phyloP scores from a whole-genome alignment of 345 rosid genomes.

The Salix purpurea region DNA sequence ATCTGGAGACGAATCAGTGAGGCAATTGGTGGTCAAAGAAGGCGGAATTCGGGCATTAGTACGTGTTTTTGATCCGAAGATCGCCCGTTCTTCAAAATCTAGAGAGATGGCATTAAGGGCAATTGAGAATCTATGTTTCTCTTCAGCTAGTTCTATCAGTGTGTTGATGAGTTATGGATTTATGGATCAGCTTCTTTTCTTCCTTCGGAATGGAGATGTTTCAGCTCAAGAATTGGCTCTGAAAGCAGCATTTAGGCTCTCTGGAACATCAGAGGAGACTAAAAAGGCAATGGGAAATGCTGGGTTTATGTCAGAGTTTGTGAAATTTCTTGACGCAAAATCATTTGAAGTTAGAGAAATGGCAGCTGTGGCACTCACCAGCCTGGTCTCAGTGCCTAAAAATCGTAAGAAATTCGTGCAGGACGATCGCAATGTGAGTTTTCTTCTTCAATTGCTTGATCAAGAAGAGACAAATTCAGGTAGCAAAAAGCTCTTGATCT shows the following conservation, averaged over 20 bases:
- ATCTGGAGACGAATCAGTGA: conserved; percentile 53
- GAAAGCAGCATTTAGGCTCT: conserved; percentile 60
- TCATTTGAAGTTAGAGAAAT: conserved; percentile 66
- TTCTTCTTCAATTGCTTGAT: conserved; percentile 58
- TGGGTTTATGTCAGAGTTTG: conserved; percentile 77
- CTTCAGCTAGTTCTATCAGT: conserved; percentile 37
- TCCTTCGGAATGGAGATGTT: conserved; percentile 59
- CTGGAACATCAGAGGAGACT: conserved; percentile 57
- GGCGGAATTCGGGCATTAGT: conserved; percentile 66
- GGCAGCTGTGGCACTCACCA: conserved; percentile 63
- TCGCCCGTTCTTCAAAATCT: conserved; percentile 46
- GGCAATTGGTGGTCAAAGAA: conserved; percentile 47
- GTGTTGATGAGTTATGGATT: conserved; percentile 51
- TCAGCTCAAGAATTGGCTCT: conserved; percentile 72
- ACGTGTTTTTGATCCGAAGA: conserved; percentile 51
- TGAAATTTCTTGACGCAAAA: conserved; percentile 70
- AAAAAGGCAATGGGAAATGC: conserved; percentile 67
- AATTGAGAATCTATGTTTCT: conserved; percentile 68
- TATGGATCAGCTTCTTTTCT: conserved; percentile 47
- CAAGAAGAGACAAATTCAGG: conserved; percentile 54
- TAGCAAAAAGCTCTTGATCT: conserved; percentile 56
- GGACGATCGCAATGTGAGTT: conserved; percentile 58
- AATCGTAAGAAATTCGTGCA: conserved; percentile 68
- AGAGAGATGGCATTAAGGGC: conserved; percentile 62
- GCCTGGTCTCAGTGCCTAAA: conserved; percentile 53